Percentiles rank a stretch among this genome's conserved stretches.
Conservation (phyloP, 495 filamentous ascomycete genomes). For the Hyaloscypha bicolor region DNA sequence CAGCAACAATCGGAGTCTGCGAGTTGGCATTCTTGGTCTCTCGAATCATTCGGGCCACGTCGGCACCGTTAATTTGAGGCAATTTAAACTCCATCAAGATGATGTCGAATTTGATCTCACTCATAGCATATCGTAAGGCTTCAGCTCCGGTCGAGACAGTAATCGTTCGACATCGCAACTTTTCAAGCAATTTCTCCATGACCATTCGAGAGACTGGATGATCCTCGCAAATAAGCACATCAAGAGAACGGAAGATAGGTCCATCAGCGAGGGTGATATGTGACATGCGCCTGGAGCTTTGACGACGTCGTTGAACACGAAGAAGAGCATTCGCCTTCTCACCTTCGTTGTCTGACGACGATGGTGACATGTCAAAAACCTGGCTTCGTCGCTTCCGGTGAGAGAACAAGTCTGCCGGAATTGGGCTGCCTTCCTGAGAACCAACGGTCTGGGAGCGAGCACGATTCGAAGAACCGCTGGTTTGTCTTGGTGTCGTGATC, state of each 20-base stretch:
- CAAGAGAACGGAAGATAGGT: constrained; percentile 85
- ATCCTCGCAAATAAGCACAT: constrained; percentile 96
- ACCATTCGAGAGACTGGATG: constrained; percentile 96
- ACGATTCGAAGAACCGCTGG: constrained; percentile 52
- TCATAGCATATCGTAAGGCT: constrained; percentile 87
- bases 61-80: constrained; percentile 89
- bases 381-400: constrained; percentile 93
- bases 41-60: constrained; percentile 95
- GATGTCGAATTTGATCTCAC: constrained; percentile 94
- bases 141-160: constrained; percentile 85
- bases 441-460: constrained; percentile 91
- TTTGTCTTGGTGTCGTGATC: constrained; percentile 46
- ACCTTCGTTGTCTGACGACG: constrained; percentile 96
- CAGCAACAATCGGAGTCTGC: constrained; percentile 92
- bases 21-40: constrained; percentile 92
- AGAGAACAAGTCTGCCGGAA: constrained; percentile 68
- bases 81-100: constrained; percentile 97
- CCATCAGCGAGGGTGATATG: constrained; percentile 81
- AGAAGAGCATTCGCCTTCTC: constrained; percentile 86
- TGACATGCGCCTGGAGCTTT: constrained; percentile 89
- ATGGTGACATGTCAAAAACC: constrained; percentile 94
- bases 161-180: constrained; percentile 93
- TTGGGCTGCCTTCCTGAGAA: constrained; percentile 82
- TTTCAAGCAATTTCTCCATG: constrained; percentile 96
- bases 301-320: constrained; percentile 88